Percentiles rank a stretch among this genome's conserved stretches.
phyloP scores from a whole-genome alignment of 225 moss, liverwort and hornwort species.

The Polytrichum commune region DNA sequence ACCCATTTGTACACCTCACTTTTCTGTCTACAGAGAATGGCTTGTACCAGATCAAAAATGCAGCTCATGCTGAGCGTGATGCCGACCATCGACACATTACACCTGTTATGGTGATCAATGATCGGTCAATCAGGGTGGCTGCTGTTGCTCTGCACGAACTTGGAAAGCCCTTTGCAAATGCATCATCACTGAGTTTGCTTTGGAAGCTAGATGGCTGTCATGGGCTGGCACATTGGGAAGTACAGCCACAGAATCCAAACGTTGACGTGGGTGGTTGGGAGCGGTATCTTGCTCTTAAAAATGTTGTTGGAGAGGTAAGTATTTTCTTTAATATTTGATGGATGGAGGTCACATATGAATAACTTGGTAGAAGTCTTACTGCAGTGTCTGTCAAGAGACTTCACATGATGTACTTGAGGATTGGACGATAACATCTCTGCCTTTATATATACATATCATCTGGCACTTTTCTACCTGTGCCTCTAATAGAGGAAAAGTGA shows the following conservation, averaged over 20 bases:
- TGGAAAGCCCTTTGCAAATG: conserved; percentile 79
- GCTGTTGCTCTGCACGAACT: conserved; percentile 60
- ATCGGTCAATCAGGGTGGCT: conserved; percentile 69
- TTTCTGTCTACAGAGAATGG: conserved; percentile 53
- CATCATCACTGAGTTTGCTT: conserved; percentile 67
- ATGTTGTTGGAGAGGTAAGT: conserved; percentile 68
- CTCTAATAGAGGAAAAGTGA: too few relatives aligned
- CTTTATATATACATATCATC: too few relatives aligned
- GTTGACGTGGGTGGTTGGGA: conserved; percentile 61
- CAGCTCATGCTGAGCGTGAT: conserved; percentile 75
- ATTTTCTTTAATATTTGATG: conserved; percentile 12
- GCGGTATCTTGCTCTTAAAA: conserved; percentile 61
- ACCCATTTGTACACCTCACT: background rate
- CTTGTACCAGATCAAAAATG: conserved; percentile 47
- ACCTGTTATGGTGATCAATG: conserved; percentile 76
- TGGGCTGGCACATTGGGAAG: conserved; percentile 64
- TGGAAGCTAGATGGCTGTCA: conserved; percentile 61
- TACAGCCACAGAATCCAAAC: conserved; percentile 19
- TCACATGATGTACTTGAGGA: too few relatives aligned
- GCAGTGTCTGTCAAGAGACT: too few relatives aligned
- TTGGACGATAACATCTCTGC: too few relatives aligned
- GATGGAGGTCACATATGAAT: background rate
- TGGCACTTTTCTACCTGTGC: too few relatives aligned
- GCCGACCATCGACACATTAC: conserved; percentile 39
- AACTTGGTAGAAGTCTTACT: background rate